Evolutionary conservation across 2,329 filamentous ascomycete genomes (phyloP).

Genomic region (Ophiognomonia clavigignenti-juglandacearum): DNA sequence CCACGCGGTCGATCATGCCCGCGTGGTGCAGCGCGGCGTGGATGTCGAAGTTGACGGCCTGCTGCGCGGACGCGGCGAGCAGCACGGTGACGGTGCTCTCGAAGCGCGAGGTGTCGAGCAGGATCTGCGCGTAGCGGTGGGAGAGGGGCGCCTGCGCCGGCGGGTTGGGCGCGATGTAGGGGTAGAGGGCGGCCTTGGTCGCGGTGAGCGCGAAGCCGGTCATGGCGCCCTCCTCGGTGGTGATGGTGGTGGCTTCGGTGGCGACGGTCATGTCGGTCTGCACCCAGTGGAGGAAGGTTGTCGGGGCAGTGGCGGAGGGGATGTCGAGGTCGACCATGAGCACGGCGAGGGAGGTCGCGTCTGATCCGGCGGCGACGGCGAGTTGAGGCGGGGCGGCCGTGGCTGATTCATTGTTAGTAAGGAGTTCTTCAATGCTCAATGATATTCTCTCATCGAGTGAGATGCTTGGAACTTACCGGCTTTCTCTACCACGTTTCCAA

Average conservation of each 20-base stretch:
- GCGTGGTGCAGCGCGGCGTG: slow-evolving; percentile 21
- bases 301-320: slow-evolving; percentile 32
- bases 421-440: no score
- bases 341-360: slow-evolving; percentile 28
- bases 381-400: background rate
- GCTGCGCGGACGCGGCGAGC: slow-evolving; percentile 21
- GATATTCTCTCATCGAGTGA: no score
- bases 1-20: slow-evolving; percentile 25
- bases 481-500: background rate
- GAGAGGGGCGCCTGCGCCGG: slow-evolving; percentile 31
- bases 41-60: slow-evolving; percentile 24
- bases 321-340: slow-evolving; percentile 43
- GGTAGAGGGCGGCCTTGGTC: slow-evolving; percentile 21
- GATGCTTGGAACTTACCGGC: no score
- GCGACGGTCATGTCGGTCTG: slow-evolving; percentile 31
- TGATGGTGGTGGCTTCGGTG: slow-evolving; percentile 17
- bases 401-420: no score
- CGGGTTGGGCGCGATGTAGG: slow-evolving; percentile 32
- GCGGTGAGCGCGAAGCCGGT: slow-evolving; percentile 29
- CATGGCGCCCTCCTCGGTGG: background rate
- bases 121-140: slow-evolving; percentile 33
- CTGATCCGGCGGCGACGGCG: slow-evolving; percentile 20
- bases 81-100: slow-evolving; percentile 22
- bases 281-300: slow-evolving; percentile 37
- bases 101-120: slow-evolving; percentile 30